phyloP scores from a whole-genome alignment of 306 rosid genomes.

The Vigna hirtella region DNA sequence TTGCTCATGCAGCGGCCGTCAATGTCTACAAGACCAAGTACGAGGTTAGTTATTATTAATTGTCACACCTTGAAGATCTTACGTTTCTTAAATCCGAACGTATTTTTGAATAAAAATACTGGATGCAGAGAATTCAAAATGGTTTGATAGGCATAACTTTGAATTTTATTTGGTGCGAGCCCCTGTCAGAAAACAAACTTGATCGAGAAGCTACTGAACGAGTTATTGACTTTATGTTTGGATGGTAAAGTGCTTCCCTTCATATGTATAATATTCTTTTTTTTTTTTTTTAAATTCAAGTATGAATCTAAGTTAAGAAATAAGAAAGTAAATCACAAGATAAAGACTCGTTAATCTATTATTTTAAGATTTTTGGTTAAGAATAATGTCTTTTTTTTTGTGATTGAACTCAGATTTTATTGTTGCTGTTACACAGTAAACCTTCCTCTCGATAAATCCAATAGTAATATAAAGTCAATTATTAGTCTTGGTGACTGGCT shows the following conservation, averaged over 20 bases:
- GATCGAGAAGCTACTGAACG: constrained; percentile 49
- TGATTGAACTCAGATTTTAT: too few species aligned
- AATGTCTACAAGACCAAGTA: constrained; percentile 52
- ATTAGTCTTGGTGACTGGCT: too few species aligned
- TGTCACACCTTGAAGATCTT: too few species aligned
- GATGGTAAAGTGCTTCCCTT: constrained; percentile 37
- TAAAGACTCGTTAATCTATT: too few species aligned
- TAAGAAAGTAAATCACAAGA: too few species aligned
- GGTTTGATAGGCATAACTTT: constrained; percentile 66
- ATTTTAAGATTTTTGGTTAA: too few species aligned
- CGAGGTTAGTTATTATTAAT: constrained; percentile 43
- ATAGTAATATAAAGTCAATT: too few species aligned
- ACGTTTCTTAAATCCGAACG: neutral
- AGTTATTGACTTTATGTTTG: constrained; percentile 56
- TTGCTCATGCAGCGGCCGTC: constrained; percentile 33
- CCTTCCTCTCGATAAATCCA: too few species aligned
- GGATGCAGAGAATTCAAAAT: constrained; percentile 49
- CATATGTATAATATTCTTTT: neutral
- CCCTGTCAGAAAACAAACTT: constrained; percentile 36
- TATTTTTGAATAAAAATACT: neutral
- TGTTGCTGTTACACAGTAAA: too few species aligned
- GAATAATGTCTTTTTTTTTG: too few species aligned
- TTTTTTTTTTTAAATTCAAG: too few species aligned
- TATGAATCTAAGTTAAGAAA: too few species aligned
- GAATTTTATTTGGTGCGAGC: constrained; percentile 51